These are phyloP conservation scores for Chrysoporthe cubensis DNA, from an alignment of 2,329 filamentous ascomycete genomes.

Conservation along the genomic window DNA sequence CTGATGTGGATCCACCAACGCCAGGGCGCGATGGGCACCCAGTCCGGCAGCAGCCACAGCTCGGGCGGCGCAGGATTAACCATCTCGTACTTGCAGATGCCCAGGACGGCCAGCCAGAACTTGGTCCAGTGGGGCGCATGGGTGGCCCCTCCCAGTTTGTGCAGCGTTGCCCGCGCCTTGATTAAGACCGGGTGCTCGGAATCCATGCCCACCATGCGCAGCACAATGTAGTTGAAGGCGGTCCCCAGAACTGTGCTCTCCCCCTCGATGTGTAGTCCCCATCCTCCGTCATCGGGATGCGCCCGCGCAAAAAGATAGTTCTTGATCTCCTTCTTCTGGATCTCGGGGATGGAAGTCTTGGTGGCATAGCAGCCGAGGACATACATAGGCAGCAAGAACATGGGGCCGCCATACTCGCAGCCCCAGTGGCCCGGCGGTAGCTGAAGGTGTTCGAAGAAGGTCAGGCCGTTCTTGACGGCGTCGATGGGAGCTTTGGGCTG, in stretches of 20 bases:
- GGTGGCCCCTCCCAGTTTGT: slow-evolving; percentile 82
- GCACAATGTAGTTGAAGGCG: slow-evolving; percentile 79
- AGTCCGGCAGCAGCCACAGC: slow-evolving; percentile 89
- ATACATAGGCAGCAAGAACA: slow-evolving; percentile 89
- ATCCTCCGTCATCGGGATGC: slow-evolving; percentile 87
- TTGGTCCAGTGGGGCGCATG: slow-evolving; percentile 95
- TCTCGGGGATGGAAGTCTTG: slow-evolving; percentile 79
- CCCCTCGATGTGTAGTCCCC: slow-evolving; percentile 94
- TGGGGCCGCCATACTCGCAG: slow-evolving; percentile 96
- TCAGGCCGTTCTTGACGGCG: slow-evolving; percentile 78
- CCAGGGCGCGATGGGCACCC: slow-evolving; percentile 88
- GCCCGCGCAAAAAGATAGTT: slow-evolving; percentile 89
- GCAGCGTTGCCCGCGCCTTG: slow-evolving; percentile 79
- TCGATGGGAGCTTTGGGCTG: slow-evolving; percentile 74
- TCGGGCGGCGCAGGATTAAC: slow-evolving; percentile 95
- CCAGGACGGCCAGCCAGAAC: slow-evolving; percentile 87
- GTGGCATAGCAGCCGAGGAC: slow-evolving; percentile 89
- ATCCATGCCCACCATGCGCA: slow-evolving; percentile 81
- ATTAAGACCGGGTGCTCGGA: slow-evolving; percentile 84
- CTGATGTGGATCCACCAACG: slow-evolving; percentile 98
- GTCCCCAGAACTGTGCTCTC: slow-evolving; percentile 93
- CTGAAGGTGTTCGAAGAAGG: slow-evolving; percentile 89
- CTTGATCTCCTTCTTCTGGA: slow-evolving; percentile 84
- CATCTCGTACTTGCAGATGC: slow-evolving; percentile 84
- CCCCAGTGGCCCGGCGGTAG: slow-evolving; percentile 90